These are phyloP conservation scores for Fraxinus paxiana DNA, from an alignment of 305 asterid species.

Conservation along the genomic window DNA sequence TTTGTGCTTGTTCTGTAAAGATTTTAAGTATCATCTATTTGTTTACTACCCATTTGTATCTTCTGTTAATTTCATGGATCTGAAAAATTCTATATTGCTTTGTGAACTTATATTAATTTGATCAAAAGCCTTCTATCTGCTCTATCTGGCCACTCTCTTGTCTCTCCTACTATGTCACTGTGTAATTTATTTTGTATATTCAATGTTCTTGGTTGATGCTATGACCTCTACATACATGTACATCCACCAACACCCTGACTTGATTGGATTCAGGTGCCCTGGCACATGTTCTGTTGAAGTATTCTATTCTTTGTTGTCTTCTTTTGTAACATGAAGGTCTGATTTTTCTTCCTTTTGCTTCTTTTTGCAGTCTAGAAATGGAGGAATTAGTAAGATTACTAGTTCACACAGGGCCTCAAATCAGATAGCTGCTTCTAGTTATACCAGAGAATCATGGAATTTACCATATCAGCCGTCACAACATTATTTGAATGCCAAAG, in stretches of 20 bases:
- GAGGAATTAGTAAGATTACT: constrained; percentile 37
- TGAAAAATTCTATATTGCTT: background rate
- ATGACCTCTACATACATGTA: background rate
- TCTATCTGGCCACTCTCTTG: background rate
- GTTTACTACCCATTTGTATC: background rate
- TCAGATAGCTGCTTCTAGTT: constrained; percentile 33
- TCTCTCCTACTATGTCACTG: constrained; percentile 9
- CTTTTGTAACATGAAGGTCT: constrained; percentile 12
- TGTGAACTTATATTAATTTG: constrained; percentile 1
- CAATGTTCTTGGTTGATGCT: background rate
- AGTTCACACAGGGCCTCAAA: constrained; percentile 21
- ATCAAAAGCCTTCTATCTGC: background rate
- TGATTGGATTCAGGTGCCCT: background rate
- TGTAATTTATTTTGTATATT: background rate
- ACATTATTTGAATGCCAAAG: constrained; percentile 35
- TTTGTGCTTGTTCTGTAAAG: background rate
- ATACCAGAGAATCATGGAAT: constrained; percentile 36
- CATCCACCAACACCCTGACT: background rate
- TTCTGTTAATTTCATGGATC: constrained; percentile 3
- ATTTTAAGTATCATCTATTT: background rate
- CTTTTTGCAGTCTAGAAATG: constrained; percentile 48
- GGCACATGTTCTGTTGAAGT: background rate
- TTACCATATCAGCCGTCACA: constrained; percentile 22
- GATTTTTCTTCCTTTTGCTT: background rate
- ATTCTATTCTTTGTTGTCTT: background rate